Evolutionary conservation across 345 rosid genomes (phyloP).

Genomic region (Rhodomyrtus tomentosa): DNA sequence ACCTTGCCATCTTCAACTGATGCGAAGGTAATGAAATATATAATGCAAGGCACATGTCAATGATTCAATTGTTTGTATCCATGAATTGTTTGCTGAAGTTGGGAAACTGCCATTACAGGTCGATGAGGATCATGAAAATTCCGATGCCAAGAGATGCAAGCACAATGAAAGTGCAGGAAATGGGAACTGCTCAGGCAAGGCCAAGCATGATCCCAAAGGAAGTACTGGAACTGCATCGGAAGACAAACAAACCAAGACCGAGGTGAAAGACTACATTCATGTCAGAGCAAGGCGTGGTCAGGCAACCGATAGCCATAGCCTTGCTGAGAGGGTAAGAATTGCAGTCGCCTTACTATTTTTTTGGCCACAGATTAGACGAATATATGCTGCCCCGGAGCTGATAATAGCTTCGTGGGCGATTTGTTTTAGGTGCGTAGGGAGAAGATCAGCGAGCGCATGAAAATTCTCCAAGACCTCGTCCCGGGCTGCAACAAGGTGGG

Average conservation of each 20-base stretch:
- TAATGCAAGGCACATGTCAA: background rate
- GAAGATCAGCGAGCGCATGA: slow-evolving; percentile 42
- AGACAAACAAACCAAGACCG: slow-evolving; percentile 9
- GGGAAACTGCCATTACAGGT: slow-evolving; percentile 12
- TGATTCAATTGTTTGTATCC: background rate
- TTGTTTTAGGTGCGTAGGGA: slow-evolving; percentile 38
- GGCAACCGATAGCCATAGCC: slow-evolving; percentile 56
- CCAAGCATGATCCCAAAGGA: slow-evolving; percentile 21
- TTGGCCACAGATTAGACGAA: background rate
- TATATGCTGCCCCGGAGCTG: background rate
- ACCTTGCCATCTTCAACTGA: background rate
- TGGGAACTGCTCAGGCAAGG: slow-evolving; percentile 4
- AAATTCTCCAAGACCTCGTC: slow-evolving; percentile 36
- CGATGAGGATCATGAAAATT: slow-evolving; percentile 21
- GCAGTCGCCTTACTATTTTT: background rate
- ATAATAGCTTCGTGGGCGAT: background rate
- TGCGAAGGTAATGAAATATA: background rate
- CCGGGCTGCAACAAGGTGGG: slow-evolving; percentile 50
- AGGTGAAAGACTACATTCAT: slow-evolving; percentile 59
- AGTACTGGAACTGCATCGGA: background rate
- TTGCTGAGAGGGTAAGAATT: slow-evolving; percentile 43
- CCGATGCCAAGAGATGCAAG: slow-evolving; percentile 21
- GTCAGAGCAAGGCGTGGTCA: slow-evolving; percentile 83
- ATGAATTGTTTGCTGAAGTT: background rate
- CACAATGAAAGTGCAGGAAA: slow-evolving; percentile 14